Evolutionary conservation across 441 rosid genomes (phyloP), one percentile per base, ranked within the genome.

Genomic region (Populus tomentosa): DNA sequence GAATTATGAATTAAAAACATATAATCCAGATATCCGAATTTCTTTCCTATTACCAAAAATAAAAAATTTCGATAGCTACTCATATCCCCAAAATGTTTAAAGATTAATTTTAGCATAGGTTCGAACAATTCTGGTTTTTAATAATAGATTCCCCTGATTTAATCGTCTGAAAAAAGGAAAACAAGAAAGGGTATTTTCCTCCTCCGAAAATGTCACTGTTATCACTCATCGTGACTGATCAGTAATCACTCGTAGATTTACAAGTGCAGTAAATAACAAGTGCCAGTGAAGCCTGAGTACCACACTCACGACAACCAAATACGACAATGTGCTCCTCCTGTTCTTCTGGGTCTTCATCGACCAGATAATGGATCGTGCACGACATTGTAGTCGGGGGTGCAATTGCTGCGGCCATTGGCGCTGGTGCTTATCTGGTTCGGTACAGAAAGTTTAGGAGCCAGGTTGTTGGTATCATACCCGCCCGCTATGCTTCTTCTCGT

Each of bases 401-500:
- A 8, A 73, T 95, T 73, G 99, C 94, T 10, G 80, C 73, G 2
- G 94, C 95, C 8, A 23, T 91, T 13, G 94, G 94, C 10, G 95
- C 97, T 24, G 80, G 71, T 21, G 82, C 85, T 35, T 94, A 92
- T 84, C 84, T 91, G 56, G 84, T 86, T 78, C 80, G 87, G 82
- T 89, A 86, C 70, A 82, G 79, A 40, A 87, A 80, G 83, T 88
- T 93, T 69, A 89, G 98, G 82, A 83, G 85, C 81, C 97, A 94
- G 78, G 99, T 93, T 66, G 89, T 95, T 10, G 99, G 99, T 13
- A 88, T 95, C 46, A 92, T 95, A 13, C 98, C 99, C 50, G 98
- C 98, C 42, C 95, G 98, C 46, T 95, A 76, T 76, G 97, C 95
- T 69, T 95, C 99, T 46, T 88, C 95, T 81, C 90, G 98, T 14